Conservation (phyloP, 2,329 filamentous ascomycete genomes). For the Ambrosiella xylebori region DNA sequence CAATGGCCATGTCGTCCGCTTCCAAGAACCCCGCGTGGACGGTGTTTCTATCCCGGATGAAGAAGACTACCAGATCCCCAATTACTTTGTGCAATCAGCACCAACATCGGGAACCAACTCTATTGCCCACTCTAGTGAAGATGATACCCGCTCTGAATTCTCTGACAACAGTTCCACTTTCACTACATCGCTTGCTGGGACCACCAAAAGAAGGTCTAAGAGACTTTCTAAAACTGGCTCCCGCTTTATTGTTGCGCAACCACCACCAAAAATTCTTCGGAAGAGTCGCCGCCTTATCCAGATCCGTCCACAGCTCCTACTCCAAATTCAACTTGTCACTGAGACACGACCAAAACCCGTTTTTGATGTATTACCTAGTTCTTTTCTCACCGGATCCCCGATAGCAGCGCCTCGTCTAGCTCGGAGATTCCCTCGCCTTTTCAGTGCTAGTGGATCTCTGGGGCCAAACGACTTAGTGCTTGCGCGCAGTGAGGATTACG, state of each 20-base stretch:
- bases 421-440: constrained; percentile 45
- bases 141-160: constrained; percentile 25
- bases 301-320: constrained; percentile 48
- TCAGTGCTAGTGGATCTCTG: constrained; percentile 44
- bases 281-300: constrained; percentile 50
- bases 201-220: constrained; percentile 14
- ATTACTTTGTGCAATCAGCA: constrained; percentile 5
- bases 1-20: constrained; percentile 29
- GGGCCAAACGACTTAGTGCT: constrained; percentile 54
- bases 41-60: constrained; percentile 6
- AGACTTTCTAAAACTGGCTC: constrained; percentile 27
- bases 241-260: constrained; percentile 49
- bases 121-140: constrained; percentile 26
- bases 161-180: constrained; percentile 27
- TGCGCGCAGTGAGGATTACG: constrained; percentile 53
- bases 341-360: constrained; percentile 46
- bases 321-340: constrained; percentile 54
- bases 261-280: constrained; percentile 38
- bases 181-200: constrained; percentile 15
- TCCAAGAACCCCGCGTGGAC: constrained; percentile 20
- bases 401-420: constrained; percentile 39
- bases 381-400: constrained; percentile 35
- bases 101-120: constrained; percentile 3
- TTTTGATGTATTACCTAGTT: constrained; percentile 57
- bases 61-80: constrained; percentile 11